A percentile compares a stretch with the other conserved stretches of the same genome.
These are phyloP conservation scores for Pythium sukuiense DNA, from an alignment of 352 stramenopile genomes.

Conservation along the genomic window DNA sequence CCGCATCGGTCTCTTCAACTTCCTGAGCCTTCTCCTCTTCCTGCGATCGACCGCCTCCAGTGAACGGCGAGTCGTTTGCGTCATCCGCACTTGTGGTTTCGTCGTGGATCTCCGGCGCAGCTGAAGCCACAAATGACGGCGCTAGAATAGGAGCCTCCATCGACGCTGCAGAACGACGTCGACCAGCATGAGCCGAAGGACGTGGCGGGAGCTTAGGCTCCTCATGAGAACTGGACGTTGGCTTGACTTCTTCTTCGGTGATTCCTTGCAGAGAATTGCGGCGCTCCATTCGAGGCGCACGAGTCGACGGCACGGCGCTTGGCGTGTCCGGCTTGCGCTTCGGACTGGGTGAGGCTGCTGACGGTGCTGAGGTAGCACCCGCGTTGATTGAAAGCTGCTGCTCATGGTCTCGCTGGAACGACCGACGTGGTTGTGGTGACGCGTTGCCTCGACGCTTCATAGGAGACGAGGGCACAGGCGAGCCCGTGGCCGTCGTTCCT, in stretches of 20 bases:
- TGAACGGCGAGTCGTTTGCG: background rate
- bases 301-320: slow-evolving; percentile 15
- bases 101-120: slow-evolving; percentile 30
- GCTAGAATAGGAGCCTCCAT: slow-evolving; percentile 65
- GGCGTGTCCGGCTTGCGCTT: slow-evolving; percentile 34
- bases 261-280: slow-evolving; percentile 39
- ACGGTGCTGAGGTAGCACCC: background rate
- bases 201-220: slow-evolving; percentile 25
- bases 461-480: slow-evolving; percentile 23
- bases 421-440: slow-evolving; percentile 21
- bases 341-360: slow-evolving; percentile 5
- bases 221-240: background rate
- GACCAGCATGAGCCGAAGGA: slow-evolving; percentile 7
- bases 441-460: slow-evolving; percentile 27
- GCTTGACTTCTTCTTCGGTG: slow-evolving; percentile 22
- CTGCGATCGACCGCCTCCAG: background rate
- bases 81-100: slow-evolving; percentile 5
- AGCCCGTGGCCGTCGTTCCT: background rate
- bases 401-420: slow-evolving; percentile 32
- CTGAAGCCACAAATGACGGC: slow-evolving; percentile 34
- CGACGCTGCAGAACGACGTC: slow-evolving; percentile 23
- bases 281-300: slow-evolving; percentile 16
- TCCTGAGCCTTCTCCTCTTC: background rate
- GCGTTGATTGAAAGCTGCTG: slow-evolving; percentile 21
- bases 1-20: slow-evolving; percentile 1